phyloP scores from a whole-genome alignment of 441 rosid genomes.

The Melastoma candidum region DNA sequence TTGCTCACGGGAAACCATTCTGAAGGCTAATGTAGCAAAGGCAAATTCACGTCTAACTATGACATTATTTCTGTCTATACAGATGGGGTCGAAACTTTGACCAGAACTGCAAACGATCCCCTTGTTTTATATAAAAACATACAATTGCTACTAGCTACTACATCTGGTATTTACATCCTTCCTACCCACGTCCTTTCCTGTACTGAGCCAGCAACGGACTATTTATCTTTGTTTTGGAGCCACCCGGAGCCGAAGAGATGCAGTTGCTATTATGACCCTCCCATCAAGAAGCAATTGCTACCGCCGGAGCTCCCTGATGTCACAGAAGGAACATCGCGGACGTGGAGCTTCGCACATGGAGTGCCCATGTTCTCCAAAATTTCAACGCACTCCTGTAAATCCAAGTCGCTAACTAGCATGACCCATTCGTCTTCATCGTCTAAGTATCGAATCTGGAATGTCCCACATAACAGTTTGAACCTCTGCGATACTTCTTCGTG shows the following conservation, averaged over 20 bases:
- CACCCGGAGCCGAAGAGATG: not conserved
- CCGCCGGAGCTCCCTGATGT: conserved; percentile 53
- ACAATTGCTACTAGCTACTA: no score
- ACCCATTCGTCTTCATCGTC: conserved; percentile 96
- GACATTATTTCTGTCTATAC: no score
- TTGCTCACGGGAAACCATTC: no score
- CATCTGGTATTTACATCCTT: no score
- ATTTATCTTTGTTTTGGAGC: not conserved
- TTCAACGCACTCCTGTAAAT: conserved; percentile 75
- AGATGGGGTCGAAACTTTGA: no score
- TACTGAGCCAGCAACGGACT: not conserved
- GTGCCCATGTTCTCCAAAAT: conserved; percentile 46
- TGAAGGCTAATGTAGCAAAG: no score
- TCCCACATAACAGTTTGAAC: conserved; percentile 52
- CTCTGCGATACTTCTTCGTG: conserved; percentile 71
- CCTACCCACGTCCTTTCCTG: no score
- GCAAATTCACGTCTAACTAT: no score
- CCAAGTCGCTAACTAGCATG: conserved; percentile 60
- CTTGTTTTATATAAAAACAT: no score
- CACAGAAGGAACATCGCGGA: conserved; percentile 11
- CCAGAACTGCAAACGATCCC: no score
- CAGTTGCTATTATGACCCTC: conserved; percentile 5
- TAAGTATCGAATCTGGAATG: conserved; percentile 73
- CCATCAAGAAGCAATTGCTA: conserved; percentile 42
- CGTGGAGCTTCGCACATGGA: conserved; percentile 31